These are phyloP conservation scores for Phaseolus coccineus DNA, from an alignment of 331 rosid species.

Conservation along the genomic window DNA sequence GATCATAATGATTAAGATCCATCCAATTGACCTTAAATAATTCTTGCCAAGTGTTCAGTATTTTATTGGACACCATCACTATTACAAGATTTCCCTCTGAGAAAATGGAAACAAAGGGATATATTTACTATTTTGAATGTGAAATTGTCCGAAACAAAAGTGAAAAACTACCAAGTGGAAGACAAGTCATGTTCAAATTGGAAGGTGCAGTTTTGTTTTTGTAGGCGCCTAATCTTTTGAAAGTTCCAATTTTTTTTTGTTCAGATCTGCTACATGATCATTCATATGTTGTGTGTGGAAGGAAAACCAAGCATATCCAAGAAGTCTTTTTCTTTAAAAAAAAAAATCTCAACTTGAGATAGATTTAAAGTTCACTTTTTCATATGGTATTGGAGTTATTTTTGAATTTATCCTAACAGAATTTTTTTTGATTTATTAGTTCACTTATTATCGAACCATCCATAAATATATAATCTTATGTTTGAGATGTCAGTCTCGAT, in stretches of 20 bases:
- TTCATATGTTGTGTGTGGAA: slow-evolving; percentile 42
- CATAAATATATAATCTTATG: too few species aligned
- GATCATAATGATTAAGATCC: slow-evolving; percentile 31
- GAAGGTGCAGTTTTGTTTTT: slow-evolving; percentile 41
- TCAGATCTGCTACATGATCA: slow-evolving; percentile 38
- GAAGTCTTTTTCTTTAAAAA: not conserved
- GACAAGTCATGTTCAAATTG: slow-evolving; percentile 19
- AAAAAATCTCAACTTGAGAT: too few species aligned
- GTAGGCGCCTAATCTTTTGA: slow-evolving; percentile 45
- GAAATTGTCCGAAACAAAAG: slow-evolving; percentile 28
- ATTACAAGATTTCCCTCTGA: slow-evolving; percentile 21
- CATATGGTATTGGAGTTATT: too few species aligned
- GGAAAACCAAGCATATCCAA: slow-evolving; percentile 9
- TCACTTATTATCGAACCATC: too few species aligned
- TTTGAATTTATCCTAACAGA: too few species aligned
- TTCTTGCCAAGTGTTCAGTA: not conserved
- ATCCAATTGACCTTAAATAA: slow-evolving; percentile 20
- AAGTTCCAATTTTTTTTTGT: slow-evolving; percentile 9
- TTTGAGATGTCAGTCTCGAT: too few species aligned
- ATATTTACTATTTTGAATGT: slow-evolving; percentile 29
- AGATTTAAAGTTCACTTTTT: too few species aligned
- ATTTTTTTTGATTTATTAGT: too few species aligned
- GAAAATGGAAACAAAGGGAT: slow-evolving; percentile 22
- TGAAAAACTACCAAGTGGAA: slow-evolving; percentile 14
- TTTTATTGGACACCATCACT: slow-evolving; percentile 11